A percentile compares a stretch with the other conserved stretches of the same genome.
Conservation (phyloP, 192 early-diverging fungal genomes). For the Backusella tuberculispora region DNA sequence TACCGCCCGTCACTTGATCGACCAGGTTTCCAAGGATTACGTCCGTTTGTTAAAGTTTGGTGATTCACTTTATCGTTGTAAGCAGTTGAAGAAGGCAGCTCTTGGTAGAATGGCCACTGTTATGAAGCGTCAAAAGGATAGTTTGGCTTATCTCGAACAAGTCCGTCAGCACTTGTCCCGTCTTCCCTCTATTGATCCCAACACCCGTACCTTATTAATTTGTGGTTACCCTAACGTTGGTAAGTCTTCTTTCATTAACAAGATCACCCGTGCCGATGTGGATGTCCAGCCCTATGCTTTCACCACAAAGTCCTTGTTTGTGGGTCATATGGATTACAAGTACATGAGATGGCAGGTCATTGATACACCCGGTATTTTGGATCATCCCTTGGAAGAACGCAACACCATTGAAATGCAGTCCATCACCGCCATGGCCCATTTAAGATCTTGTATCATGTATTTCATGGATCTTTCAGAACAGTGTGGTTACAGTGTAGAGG, state of each 20-base stretch:
- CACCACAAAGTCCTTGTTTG: slow-evolving; percentile 99
- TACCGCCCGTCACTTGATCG: slow-evolving; percentile 96
- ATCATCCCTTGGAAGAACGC: slow-evolving; percentile 98
- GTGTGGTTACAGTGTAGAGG: slow-evolving; percentile 95
- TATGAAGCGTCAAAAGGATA: slow-evolving; percentile 99
- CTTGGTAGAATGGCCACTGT: slow-evolving; percentile 99
- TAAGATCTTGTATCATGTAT: slow-evolving; percentile 94
- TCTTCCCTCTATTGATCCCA: slow-evolving; percentile 98
- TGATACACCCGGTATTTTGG: slow-evolving; percentile 99
- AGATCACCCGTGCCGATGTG: slow-evolving; percentile 98
- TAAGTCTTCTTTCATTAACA: slow-evolving; percentile 98
- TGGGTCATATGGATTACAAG: slow-evolving; percentile 99
- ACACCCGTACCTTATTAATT: slow-evolving; percentile 97
- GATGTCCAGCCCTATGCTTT: slow-evolving; percentile 99
- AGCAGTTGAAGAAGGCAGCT: slow-evolving; percentile 98
- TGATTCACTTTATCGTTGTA: slow-evolving; percentile 99
- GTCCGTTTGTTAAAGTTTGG: slow-evolving; percentile 97
- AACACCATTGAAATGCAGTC: slow-evolving; percentile 99
- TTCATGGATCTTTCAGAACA: slow-evolving; percentile 98
- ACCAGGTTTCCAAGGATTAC: slow-evolving; percentile 98
- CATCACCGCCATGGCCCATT: slow-evolving; percentile 97
- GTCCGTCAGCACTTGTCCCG: slow-evolving; percentile 99
- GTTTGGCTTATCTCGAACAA: slow-evolving; percentile 95
- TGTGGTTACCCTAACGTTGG: slow-evolving; percentile 99
- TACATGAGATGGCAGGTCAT: slow-evolving; percentile 99